Evolutionary conservation across 805 yeast genomes (phyloP).

Genomic region (baker's yeast (Saccharomyces cerevisiae)): DNA sequence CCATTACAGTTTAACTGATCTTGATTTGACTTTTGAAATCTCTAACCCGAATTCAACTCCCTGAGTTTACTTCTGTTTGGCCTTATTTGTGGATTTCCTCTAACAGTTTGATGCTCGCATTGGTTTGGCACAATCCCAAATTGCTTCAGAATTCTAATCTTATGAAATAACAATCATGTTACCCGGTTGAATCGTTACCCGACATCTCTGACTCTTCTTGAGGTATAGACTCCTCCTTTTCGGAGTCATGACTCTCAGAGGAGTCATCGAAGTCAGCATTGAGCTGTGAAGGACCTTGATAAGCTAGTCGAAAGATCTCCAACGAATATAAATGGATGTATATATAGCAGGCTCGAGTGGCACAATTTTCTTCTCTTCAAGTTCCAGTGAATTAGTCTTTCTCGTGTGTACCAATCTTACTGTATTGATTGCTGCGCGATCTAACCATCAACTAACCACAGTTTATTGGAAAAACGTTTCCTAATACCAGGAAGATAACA

Average conservation of each 20-base stretch:
- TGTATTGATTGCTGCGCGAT: background rate
- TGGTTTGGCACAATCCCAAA: background rate
- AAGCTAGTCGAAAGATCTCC: background rate
- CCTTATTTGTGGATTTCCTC: background rate
- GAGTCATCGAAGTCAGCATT: background rate
- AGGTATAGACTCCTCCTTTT: background rate
- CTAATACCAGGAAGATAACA: background rate
- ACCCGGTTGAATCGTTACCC: background rate
- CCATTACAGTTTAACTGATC: slow-evolving; percentile 46
- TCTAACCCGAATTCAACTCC: background rate
- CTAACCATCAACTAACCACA: background rate
- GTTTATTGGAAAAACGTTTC: background rate
- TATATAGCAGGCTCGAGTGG: background rate
- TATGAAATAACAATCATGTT: background rate
- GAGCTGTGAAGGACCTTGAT: background rate
- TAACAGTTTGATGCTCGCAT: background rate
- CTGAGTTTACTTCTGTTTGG: background rate
- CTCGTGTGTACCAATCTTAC: background rate
- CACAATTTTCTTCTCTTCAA: background rate
- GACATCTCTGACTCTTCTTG: background rate
- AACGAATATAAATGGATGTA: background rate
- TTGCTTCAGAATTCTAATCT: background rate
- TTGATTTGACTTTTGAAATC: background rate
- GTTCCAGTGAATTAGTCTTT: background rate
- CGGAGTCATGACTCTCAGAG: background rate